A percentile compares a stretch with the other conserved stretches of the same genome.
phyloP scores from a whole-genome alignment of 2,329 filamentous ascomycete species.

The Cordyceps farinosa region DNA sequence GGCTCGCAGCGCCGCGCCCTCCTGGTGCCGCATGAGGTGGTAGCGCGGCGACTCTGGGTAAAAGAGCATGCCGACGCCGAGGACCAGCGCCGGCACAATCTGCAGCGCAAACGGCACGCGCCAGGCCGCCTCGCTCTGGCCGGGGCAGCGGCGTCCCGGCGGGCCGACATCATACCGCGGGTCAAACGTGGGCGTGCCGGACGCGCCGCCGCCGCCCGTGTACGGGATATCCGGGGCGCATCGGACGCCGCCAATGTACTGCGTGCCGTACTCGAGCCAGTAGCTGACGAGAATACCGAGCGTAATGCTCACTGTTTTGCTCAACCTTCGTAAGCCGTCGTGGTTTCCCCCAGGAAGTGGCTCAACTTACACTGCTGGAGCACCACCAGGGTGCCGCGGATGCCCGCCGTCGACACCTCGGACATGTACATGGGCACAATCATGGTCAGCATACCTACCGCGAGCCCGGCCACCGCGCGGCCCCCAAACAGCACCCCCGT shows the following conservation, averaged over 20 bases:
- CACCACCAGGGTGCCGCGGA: conserved; percentile 46
- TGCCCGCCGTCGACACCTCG: conserved; percentile 46
- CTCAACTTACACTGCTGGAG: conserved; percentile 32
- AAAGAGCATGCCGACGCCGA: conserved; percentile 52
- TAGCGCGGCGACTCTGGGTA: conserved; percentile 40
- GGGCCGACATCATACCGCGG: conserved; percentile 39
- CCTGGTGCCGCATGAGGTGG: conserved; percentile 30
- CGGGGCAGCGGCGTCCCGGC: conserved; percentile 36
- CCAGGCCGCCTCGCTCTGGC: conserved; percentile 43
- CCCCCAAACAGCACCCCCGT: conserved; percentile 40
- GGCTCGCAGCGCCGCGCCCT: conserved; percentile 30
- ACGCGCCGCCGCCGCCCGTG: conserved; percentile 42
- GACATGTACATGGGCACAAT: conserved; percentile 44
- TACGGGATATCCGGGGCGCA: conserved; percentile 47
- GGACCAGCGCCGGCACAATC: conserved; percentile 53
- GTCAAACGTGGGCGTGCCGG: conserved; percentile 37
- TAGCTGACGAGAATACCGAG: conserved; percentile 41
- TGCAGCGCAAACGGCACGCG: conserved; percentile 48
- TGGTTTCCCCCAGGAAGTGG: neutral
- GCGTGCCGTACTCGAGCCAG: conserved; percentile 41
- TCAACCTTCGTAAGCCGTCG: too few species aligned
- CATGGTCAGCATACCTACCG: conserved; percentile 40
- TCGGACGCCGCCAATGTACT: conserved; percentile 40
- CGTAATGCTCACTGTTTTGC: conserved; percentile 32
- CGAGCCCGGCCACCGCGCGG: conserved; percentile 42